Conservation (phyloP, 1,139 yeast genomes). For the Geotrichum bryndzae region DNA sequence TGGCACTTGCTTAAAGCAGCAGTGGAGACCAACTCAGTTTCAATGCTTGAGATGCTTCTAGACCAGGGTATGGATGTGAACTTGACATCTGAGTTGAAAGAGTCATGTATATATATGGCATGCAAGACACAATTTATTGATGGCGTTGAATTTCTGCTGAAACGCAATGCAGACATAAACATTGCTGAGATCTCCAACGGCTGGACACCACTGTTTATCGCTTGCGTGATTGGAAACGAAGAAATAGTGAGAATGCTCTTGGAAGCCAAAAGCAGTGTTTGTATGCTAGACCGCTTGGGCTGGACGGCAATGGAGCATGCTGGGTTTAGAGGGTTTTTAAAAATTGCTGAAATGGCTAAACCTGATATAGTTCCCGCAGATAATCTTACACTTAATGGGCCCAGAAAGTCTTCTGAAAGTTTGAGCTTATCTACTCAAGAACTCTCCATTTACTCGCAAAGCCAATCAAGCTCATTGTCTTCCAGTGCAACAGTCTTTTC, state of each 20-base stretch:
- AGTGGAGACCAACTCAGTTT: slow-evolving; percentile 58
- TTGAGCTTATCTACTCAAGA: background rate
- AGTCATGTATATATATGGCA: slow-evolving; percentile 79
- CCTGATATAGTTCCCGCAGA: slow-evolving; percentile 36
- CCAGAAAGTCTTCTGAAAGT: background rate
- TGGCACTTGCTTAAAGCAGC: slow-evolving; percentile 54
- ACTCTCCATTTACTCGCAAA: slow-evolving; percentile 4
- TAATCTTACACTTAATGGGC: slow-evolving; percentile 1
- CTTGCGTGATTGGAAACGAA: slow-evolving; percentile 76
- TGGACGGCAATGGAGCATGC: slow-evolving; percentile 99
- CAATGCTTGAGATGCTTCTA: slow-evolving; percentile 51
- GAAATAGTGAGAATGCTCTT: slow-evolving; percentile 55
- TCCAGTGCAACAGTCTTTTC: background rate
- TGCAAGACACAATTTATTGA: slow-evolving; percentile 56
- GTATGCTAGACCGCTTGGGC: slow-evolving; percentile 73
- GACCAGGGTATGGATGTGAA: slow-evolving; percentile 59
- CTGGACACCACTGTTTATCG: slow-evolving; percentile 91
- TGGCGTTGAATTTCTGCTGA: slow-evolving; percentile 51
- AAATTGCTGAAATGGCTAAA: slow-evolving; percentile 55
- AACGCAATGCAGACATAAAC: slow-evolving; percentile 63
- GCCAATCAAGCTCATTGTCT: background rate
- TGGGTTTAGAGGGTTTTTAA: slow-evolving; percentile 78
- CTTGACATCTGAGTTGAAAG: slow-evolving; percentile 60
- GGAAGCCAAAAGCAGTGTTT: slow-evolving; percentile 43
- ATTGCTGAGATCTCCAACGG: slow-evolving; percentile 74